Base-by-base conservation (phyloP, 345 rosid genomes). In the Melaleuca quinquenervia region DNA sequence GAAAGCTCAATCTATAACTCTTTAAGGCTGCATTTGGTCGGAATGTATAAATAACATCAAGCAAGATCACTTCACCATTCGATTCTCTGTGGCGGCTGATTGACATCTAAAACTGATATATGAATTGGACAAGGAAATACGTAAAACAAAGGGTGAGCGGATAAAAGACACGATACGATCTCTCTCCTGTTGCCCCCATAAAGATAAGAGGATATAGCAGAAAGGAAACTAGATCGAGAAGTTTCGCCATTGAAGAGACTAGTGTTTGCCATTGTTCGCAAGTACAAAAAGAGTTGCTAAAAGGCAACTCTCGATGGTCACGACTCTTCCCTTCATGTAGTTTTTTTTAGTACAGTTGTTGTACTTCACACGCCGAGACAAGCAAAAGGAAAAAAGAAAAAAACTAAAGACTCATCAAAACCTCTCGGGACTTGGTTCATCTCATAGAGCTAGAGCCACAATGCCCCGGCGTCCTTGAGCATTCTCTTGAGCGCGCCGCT, bases 391-490 rank as follows among this genome's bases (percentile, higher is more conserved):
- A 45, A 51, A 82, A 51, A n/a, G n/a, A n/a, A 82, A 49, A 52
- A 52, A 51, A 20, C 36, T 52, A 5, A 51, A 53, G 58, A 82
- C 56, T 15, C 45, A 6, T 82, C 8, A 45, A 82, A 53, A 22
- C 56, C 58, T 50, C 60, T 52, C 7, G 29, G 27, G 10, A 52
- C 83, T 75, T 14, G 44, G 10, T n/a, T 15, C 22, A 20, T 56
- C 16, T 15, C n/a, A 83, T 18, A 44, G 18, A 21, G 60, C 86
- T 92, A 96, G 84, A 96, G 96, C 98, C 99, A 95, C 44, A 95
- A 44, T 84, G 98, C 97, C 32, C 99, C 98, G 44, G 96, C 99
- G 36, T 94, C 96, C 88, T 90, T 94, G 88, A 96, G 98, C 91
- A 94, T 62, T 89, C 87, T 94, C 91, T 94, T 95, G 91, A 94